Evolutionary conservation across 148 eudicot genomes (phyloP), one percentile per base, ranked within the genome.

Genomic region (Amaranthus palmeri): DNA sequence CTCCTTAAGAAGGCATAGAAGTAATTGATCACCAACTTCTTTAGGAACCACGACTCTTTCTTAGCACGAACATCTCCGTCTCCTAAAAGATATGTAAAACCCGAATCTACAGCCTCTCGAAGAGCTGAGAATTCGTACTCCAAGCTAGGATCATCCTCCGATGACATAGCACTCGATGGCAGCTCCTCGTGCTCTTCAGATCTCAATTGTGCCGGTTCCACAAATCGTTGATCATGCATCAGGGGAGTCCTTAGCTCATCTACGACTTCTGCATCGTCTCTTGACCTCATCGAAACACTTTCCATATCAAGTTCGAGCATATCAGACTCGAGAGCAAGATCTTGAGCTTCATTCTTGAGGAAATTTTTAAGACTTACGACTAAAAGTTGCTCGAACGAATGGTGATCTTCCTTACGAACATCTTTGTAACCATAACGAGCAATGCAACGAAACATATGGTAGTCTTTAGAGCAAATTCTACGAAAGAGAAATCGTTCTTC

Each of bases 341-440:
- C 91, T 44, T 68, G 83, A 40, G 97, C 96, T 76, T 95, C 98
- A 45, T 68, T 80, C 53, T 92, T 86, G 42, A 95, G 72, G 57
- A 88, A 95, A 65, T 77, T 88, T 64, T 86, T 88, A 0, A 95
- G 91, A 80, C 93, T 89, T 54, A 86, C 85, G 0, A 89, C 84
- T 45, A 95, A 57, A 67, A 91, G 88, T 36, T 85, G 93, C 72
- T 91, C 98, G 42, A 95, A 95, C 8, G 90, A 84, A 36, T 70
- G 84, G 68, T 91, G 96, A 68, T 95, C 93, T 80, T 95, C 98
- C 64, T 95, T 95, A 6, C 98, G 76, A 14, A 95, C 83, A 72
- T 95, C 99, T 69, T 91, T 95, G 70, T 95, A 95, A 1, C 99
- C 99, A 49, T 95, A 95, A 41, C 99, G 81, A 17, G 97, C 97